phyloP scores from a whole-genome alignment of 2,329 filamentous ascomycete species.

The Ceratocystis destructans region DNA sequence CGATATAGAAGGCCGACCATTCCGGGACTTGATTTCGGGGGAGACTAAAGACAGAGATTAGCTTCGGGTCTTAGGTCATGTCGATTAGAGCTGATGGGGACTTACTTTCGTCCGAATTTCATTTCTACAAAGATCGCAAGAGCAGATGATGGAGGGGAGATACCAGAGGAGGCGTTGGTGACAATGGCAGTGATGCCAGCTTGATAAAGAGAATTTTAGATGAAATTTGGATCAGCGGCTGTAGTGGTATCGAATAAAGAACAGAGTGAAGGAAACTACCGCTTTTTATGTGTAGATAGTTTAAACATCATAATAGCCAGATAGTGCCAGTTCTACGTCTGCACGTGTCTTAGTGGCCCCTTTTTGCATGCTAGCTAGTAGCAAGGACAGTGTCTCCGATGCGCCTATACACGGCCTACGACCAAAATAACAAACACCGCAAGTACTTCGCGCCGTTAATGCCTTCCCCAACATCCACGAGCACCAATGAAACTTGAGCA shows the following conservation, averaged over 20 bases:
- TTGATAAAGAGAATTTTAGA: background rate
- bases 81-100: conserved; percentile 13
- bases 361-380: background rate
- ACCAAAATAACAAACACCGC: background rate
- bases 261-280: background rate
- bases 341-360: conserved; percentile 2
- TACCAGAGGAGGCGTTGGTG: background rate
- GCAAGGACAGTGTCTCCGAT: background rate
- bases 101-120: conserved; percentile 52
- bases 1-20: conserved; percentile 73
- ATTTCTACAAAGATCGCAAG: conserved; percentile 26
- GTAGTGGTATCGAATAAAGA: background rate
- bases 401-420: background rate
- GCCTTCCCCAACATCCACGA: background rate
- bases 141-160: background rate
- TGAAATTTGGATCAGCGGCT: background rate
- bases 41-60: conserved; percentile 36
- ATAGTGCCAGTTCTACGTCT: background rate
- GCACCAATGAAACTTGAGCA: background rate
- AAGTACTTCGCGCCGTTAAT: background rate
- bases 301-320: too few relatives aligned
- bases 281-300: conserved; percentile 7
- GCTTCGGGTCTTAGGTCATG: background rate
- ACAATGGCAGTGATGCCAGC: conserved; percentile 10
- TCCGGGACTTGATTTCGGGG: conserved; percentile 75